phyloP scores from a whole-genome alignment of 306 rosid genomes.

The Geum urbanum region DNA sequence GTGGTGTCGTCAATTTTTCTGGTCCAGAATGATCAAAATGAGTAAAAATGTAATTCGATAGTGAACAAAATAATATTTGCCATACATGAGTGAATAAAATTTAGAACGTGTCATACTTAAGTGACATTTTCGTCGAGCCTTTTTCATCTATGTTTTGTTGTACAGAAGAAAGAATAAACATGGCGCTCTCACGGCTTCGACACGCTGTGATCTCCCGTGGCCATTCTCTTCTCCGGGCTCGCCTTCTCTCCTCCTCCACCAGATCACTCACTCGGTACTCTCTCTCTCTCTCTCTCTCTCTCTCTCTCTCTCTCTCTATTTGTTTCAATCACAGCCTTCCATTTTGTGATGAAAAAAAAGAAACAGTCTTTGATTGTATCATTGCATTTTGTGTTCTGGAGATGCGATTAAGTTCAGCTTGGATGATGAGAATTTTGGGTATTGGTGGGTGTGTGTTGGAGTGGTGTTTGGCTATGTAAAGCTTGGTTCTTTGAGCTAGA shows the following conservation, averaged over 20 bases:
- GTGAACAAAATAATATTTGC: too few species aligned
- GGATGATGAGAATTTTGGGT: conserved; percentile 5
- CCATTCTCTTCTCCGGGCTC: conserved; percentile 46
- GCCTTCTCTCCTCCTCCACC: conserved; percentile 50
- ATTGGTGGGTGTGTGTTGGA: not conserved
- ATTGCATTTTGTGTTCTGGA: conserved; percentile 5
- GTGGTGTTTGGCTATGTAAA: not conserved
- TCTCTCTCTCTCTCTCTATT: too few species aligned
- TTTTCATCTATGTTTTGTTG: not conserved
- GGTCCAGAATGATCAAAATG: too few species aligned
- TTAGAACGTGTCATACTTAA: too few species aligned
- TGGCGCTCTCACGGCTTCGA: conserved; percentile 91
- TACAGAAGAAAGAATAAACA: conserved; percentile 9
- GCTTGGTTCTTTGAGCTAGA: conserved; percentile 1
- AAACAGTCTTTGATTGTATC: not conserved
- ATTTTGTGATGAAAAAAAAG: not conserved
- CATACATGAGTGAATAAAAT: too few species aligned
- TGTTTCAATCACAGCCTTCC: too few species aligned
- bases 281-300: too few species aligned
- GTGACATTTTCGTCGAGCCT: too few species aligned
- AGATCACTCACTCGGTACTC: conserved; percentile 57
- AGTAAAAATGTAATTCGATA: too few species aligned
- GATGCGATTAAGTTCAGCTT: conserved; percentile 15
- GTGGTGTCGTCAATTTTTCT: too few species aligned
- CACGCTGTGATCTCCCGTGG: conserved; percentile 62